Conservation (phyloP, 2,329 filamentous ascomycete species). For the Diplodia corticola region DNA sequence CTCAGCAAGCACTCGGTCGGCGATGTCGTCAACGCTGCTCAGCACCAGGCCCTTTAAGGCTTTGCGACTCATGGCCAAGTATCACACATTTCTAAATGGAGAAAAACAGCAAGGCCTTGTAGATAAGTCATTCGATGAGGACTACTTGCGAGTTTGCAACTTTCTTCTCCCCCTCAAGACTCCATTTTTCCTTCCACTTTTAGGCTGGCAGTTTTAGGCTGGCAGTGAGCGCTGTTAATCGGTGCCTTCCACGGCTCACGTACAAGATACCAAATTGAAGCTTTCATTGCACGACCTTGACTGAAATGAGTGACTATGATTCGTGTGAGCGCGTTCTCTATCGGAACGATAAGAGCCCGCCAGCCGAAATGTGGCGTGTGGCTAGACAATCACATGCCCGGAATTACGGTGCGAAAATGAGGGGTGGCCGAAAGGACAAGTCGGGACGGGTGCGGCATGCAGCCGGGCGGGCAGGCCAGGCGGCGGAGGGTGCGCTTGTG, state of each 20-base stretch:
- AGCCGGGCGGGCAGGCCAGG: background rate
- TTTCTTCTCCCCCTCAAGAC: background rate
- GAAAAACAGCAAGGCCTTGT: background rate
- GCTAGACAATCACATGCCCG: constrained; percentile 18
- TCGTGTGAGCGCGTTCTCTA: background rate
- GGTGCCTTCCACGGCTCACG: background rate
- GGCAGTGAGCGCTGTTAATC: background rate
- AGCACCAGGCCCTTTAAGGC: background rate
- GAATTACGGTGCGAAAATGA: constrained; percentile 7
- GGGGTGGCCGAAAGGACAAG: background rate
- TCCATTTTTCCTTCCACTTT: background rate
- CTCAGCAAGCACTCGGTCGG: background rate
- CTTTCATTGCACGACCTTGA: background rate
- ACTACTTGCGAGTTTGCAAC: background rate
- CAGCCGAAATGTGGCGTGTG: constrained; percentile 7
- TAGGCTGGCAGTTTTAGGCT: no score
- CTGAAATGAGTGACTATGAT: background rate
- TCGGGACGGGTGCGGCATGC: constrained; percentile 7
- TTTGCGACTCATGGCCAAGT: background rate
- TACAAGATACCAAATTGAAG: constrained; percentile 2
- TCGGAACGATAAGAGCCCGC: background rate
- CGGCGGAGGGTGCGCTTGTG: background rate
- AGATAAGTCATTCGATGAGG: background rate
- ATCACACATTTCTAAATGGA: background rate
- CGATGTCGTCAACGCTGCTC: background rate